A percentile compares a stretch with the other conserved stretches of the same genome.
Conservation (phyloP, 2,329 filamentous ascomycete genomes). For the Sporothrix pseudoabietina region DNA sequence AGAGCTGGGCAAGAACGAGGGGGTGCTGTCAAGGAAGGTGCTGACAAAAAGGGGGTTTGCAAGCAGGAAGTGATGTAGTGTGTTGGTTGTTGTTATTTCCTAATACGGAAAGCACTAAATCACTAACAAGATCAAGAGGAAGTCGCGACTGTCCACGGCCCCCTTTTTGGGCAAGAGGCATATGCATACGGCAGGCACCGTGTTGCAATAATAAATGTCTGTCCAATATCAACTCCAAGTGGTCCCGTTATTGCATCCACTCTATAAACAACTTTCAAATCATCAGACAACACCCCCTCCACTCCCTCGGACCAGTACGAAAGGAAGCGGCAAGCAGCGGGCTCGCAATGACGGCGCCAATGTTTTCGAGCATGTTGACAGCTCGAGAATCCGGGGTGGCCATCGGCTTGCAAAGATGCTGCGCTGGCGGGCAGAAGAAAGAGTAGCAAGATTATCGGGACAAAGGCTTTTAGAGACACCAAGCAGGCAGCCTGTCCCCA, state of each 20-base stretch:
- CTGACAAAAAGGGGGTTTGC: not conserved
- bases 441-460: not conserved
- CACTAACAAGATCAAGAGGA: conserved; percentile 5
- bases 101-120: conserved; percentile 15
- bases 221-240: not conserved
- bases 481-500: not conserved
- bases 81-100: not conserved
- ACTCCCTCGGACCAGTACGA: not conserved
- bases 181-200: not conserved
- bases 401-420: not conserved
- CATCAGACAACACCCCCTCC: not conserved
- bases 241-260: not conserved
- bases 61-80: not conserved
- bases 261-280: not conserved
- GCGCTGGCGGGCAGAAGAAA: not conserved
- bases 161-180: not conserved
- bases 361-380: not conserved
- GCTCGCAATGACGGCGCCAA: not conserved
- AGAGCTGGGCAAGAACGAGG: not conserved
- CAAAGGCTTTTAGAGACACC: not conserved
- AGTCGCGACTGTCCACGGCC: not conserved
- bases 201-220: not conserved
- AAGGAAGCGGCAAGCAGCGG: not conserved
- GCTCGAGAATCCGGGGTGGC: not conserved
- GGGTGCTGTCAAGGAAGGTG: not conserved